Conservation (phyloP, 2,329 filamentous ascomycete species). For the Laburnicola sp. region DNA sequence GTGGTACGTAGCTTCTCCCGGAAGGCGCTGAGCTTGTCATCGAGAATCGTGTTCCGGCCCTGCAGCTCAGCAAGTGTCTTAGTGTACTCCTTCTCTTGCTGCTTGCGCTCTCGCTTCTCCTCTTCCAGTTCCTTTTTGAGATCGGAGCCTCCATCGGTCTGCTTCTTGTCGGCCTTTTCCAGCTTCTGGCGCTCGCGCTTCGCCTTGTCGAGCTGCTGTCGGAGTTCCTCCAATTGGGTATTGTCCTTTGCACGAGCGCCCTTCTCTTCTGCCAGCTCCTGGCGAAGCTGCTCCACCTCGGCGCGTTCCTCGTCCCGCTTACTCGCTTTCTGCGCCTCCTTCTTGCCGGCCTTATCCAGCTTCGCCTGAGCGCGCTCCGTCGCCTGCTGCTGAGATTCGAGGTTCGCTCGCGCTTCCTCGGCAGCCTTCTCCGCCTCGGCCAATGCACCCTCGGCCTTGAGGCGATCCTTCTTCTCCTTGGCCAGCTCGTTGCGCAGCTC, state of each 20-base stretch:
- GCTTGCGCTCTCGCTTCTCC: slow-evolving; percentile 57
- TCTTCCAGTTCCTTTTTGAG: slow-evolving; percentile 55
- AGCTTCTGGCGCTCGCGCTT: slow-evolving; percentile 33
- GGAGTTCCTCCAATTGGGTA: slow-evolving; percentile 37
- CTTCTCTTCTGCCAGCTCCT: slow-evolving; percentile 51
- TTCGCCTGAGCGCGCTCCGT: slow-evolving; percentile 37
- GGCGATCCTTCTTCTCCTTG: slow-evolving; percentile 51
- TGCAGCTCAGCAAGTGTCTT: slow-evolving; percentile 64
- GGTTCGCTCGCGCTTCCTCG: slow-evolving; percentile 36
- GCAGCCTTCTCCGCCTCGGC: slow-evolving; percentile 43
- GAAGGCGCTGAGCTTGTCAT: slow-evolving; percentile 70
- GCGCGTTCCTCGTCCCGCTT: slow-evolving; percentile 41
- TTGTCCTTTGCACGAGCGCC: slow-evolving; percentile 31
- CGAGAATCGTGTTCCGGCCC: slow-evolving; percentile 64
- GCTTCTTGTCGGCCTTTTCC: slow-evolving; percentile 45
- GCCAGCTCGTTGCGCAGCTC: slow-evolving; percentile 52
- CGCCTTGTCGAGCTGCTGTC: slow-evolving; percentile 50
- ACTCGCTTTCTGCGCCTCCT: slow-evolving; percentile 36
- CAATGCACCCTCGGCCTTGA: slow-evolving; percentile 45
- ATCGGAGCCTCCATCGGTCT: slow-evolving; percentile 50
- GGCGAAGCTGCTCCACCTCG: slow-evolving; percentile 37
- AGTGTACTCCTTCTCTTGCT: slow-evolving; percentile 56
- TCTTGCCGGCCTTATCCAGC: slow-evolving; percentile 39
- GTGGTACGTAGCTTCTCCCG: slow-evolving; percentile 69
- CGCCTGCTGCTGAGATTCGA: slow-evolving; percentile 37